Evolutionary conservation across 2,329 filamentous ascomycete species (phyloP), one percentile per base, ranked within the genome.

Genomic region (Claviceps monticola): DNA sequence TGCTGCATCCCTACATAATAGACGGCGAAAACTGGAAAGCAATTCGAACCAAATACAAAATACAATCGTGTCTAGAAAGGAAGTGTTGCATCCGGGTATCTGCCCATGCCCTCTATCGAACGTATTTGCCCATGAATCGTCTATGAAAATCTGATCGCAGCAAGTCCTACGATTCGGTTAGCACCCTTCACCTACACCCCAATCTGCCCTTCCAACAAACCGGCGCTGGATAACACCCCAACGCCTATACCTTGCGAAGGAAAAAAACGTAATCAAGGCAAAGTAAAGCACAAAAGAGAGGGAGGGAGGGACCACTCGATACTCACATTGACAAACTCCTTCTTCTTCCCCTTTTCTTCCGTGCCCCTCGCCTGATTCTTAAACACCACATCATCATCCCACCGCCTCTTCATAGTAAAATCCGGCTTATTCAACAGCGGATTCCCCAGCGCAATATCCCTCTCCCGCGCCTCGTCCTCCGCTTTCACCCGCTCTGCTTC

Each of bases 361-460:
- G 90, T 95, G 8, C 91, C 93, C 54, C 93, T 79, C 37, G 91
- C 93, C 71, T 98, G 93, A 68, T 98, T 98, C 74, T 95, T 97
- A 72, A 98, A 98, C 2, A 98, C 90, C 13, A 98, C 93, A 65
- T 98, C 93, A 61, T 98, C 93, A 60, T 98, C 93, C 93, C 93
- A 98, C 60, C 90, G 74, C 59, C 88, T 75, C 76, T 95, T 96
- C 62, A 96, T 83, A 53, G 84, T 89, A 66, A 94, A 97, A 60
- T 95, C 89, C 19, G 79, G 71, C 65, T 87, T 86, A 49, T 97
- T 96, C 52, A 98, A 77, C 49, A 98, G 71, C 41, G 93, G 93
- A 66, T 98, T 98, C 6, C 93, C 93, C 43, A 86, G 73, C 38
- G 93, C 91, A 61, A 97, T 95, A 61, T 96, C 87, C 57, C 82